Evolutionary conservation across 2,329 filamentous ascomycete species (phyloP), one percentile per base, ranked within the genome.

Genomic region (Hawksworthiomyces lignivorus): DNA sequence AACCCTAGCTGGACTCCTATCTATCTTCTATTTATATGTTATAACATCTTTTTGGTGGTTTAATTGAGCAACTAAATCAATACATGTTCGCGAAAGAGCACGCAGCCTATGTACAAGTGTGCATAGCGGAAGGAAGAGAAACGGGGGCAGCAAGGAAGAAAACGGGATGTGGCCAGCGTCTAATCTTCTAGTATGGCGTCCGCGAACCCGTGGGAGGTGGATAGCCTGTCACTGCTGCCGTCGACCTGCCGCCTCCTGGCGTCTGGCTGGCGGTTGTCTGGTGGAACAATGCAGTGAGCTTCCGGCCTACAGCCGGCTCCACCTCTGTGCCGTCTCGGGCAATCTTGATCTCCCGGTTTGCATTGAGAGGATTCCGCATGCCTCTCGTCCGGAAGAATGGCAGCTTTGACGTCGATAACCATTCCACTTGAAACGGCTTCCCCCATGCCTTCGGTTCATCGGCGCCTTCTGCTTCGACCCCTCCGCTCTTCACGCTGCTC

Each of bases 261-360:
- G n/a, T n/a, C n/a, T n/a, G 28, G n/a, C 32, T 19, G 18, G 11
- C 17, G 10, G 32, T n/a, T 7, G 30, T 11, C 6, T 49, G 66
- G 52, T 86, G 82, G 61, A 97, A 96, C 54, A 96, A 73, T 33
- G 80, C 79, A 48, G 94, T 70, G 41, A 97, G 66, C 53, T 78
- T 78, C 53, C 79, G 77, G 5, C 89, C 90, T 32, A 94, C 76
- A 22, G 71, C 76, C 21, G 89, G 85, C 61, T 97, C 90, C 40
- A 97, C 68, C 60, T 97, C 90, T 0, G 90, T 97, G 2, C 90
- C 90, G 54, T 97, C 90, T 54, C 90, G 75, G 19, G 90, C 90
- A 56, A 97, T 95, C 63, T 97, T 97, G 48, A 97, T 86, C 57
- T 97, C 90, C 39, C 90, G 72, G 56, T 96, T 95, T 5, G 24